Evolutionary conservation across 768 basidiomycete genomes (phyloP).

Genomic region (Russula brevipes): DNA sequence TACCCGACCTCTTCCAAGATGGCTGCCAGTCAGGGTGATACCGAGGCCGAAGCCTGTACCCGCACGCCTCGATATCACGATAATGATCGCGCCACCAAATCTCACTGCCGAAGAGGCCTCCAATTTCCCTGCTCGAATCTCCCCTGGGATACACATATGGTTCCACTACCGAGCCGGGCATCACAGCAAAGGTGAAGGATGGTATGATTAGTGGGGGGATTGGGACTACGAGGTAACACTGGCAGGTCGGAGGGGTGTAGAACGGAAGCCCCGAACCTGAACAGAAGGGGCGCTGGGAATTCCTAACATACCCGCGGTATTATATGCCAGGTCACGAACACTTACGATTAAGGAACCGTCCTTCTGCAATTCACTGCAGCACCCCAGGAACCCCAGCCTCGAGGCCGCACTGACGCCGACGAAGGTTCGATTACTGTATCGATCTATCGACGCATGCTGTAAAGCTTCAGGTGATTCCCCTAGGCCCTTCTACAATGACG

Average conservation of each 20-base stretch:
- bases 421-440: too few species aligned
- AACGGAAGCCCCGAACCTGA: too few species aligned
- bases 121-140: not conserved
- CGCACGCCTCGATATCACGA: constrained; percentile 7
- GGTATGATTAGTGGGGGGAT: not conserved
- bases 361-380: too few species aligned
- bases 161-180: not conserved
- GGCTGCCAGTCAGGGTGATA: constrained; percentile 14
- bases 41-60: constrained; percentile 16
- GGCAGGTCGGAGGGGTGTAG: not conserved
- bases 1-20: constrained; percentile 3
- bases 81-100: constrained; percentile 17
- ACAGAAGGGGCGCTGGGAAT: too few species aligned
- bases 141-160: not conserved
- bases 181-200: not conserved
- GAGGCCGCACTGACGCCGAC: too few species aligned
- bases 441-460: too few species aligned
- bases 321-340: too few species aligned
- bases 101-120: constrained; percentile 11
- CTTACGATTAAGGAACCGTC: too few species aligned
- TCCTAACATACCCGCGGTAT: too few species aligned
- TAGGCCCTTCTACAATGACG: too few species aligned
- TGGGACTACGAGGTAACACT: not conserved
- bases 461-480: too few species aligned
- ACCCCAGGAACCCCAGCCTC: too few species aligned